phyloP scores from a whole-genome alignment of 1,284 basidiomycete species.

The Stygiomarasmius scandens region DNA sequence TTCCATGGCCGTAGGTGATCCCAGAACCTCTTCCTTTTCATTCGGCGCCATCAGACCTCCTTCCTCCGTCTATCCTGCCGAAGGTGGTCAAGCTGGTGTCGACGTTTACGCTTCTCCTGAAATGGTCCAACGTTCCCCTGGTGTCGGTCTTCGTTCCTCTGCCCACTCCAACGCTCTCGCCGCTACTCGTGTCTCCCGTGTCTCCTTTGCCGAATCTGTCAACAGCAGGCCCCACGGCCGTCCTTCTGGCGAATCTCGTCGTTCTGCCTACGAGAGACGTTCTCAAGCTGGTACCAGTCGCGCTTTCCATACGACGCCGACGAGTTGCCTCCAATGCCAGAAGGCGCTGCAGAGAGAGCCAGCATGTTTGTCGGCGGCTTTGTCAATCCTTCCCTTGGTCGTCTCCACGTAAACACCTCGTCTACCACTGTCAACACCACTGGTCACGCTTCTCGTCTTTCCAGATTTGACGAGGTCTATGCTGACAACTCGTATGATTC shows the following conservation, averaged over 20 bases:
- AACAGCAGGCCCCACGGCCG: constrained; percentile 52
- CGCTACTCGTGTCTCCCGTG: constrained; percentile 49
- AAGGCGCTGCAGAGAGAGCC: constrained; percentile 11
- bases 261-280: constrained; percentile 33
- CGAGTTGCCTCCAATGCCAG: constrained; percentile 34
- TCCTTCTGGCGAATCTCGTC: constrained; percentile 60
- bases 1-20: constrained; percentile 56
- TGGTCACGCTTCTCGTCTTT: constrained; percentile 3
- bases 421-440: constrained; percentile 3
- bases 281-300: constrained; percentile 36
- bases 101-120: constrained; percentile 39
- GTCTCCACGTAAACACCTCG: constrained; percentile 4
- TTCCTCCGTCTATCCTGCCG: constrained; percentile 48
- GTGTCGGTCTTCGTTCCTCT: constrained; percentile 44
- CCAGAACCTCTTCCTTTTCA: constrained; percentile 54
- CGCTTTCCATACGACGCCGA: constrained; percentile 52
- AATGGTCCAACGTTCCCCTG: constrained; percentile 55
- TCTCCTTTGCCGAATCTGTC: constrained; percentile 45
- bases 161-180: constrained; percentile 27
- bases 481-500: background rate
- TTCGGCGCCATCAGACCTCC: constrained; percentile 59
- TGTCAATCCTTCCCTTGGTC: background rate
- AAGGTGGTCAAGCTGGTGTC: constrained; percentile 47
- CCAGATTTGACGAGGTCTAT: constrained; percentile 14
- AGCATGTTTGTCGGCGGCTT: constrained; percentile 5